phyloP scores from a whole-genome alignment of 2,329 filamentous ascomycete species.

The Exophiala viscosa region DNA sequence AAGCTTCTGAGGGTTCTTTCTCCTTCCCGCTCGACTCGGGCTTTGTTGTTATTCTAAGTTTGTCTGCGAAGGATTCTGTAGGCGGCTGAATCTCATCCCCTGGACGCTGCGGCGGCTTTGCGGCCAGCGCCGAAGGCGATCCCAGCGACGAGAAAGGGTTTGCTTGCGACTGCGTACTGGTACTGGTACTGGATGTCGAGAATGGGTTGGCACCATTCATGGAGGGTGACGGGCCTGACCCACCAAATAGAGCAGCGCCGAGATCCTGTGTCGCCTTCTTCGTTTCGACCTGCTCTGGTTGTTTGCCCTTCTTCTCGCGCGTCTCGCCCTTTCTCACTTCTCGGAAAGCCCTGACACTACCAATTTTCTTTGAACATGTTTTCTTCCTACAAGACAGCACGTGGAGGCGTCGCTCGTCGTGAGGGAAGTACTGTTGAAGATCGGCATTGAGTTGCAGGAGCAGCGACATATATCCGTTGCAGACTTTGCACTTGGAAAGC shows the following conservation, averaged over 20 bases:
- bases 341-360: constrained; percentile 73
- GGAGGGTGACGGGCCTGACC: constrained; percentile 37
- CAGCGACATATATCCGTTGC: constrained; percentile 76
- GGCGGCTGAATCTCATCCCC: constrained; percentile 50
- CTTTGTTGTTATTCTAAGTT: constrained; percentile 50
- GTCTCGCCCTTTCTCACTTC: constrained; percentile 54
- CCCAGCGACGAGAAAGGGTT: constrained; percentile 61
- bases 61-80: constrained; percentile 71
- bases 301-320: constrained; percentile 12
- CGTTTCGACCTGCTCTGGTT: constrained; percentile 32
- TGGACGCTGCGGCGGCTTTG: constrained; percentile 42
- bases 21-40: constrained; percentile 29
- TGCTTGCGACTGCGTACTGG: constrained; percentile 37
- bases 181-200: constrained; percentile 27
- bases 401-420: constrained; percentile 83
- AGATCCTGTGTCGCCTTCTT: constrained; percentile 37
- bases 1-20: constrained; percentile 56
- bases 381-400: constrained; percentile 77
- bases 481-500: constrained; percentile 80
- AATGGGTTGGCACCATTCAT: constrained; percentile 54
- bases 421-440: constrained; percentile 78
- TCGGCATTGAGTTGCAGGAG: constrained; percentile 90
- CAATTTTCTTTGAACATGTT: constrained; percentile 74
- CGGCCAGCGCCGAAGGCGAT: constrained; percentile 39
- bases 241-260: constrained; percentile 62